Percentiles rank a stretch among this genome's conserved stretches.
phyloP scores from a whole-genome alignment of 192 early-diverging fungal species.

The Coemansia umbellata region DNA sequence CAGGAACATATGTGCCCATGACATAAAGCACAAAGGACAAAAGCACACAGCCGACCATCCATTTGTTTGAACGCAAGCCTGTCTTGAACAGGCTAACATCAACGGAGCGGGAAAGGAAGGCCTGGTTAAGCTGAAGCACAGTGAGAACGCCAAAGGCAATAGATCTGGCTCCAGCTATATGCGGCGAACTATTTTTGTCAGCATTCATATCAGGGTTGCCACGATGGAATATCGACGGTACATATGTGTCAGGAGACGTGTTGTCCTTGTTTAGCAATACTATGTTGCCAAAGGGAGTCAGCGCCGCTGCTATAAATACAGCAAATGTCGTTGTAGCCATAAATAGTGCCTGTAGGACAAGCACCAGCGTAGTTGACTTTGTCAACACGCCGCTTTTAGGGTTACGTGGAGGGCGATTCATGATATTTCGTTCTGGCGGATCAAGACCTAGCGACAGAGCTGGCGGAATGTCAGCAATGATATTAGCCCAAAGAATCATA shows the following conservation, averaged over 20 bases:
- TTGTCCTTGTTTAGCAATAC: slow-evolving; percentile 21
- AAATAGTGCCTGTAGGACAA: slow-evolving; percentile 70
- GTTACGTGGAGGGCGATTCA: slow-evolving; percentile 77
- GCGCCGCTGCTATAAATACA: slow-evolving; percentile 56
- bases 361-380: slow-evolving; percentile 54
- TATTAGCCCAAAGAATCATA: slow-evolving; percentile 96
- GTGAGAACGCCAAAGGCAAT: slow-evolving; percentile 79
- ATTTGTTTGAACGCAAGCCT: slow-evolving; percentile 71
- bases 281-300: slow-evolving; percentile 39
- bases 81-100: slow-evolving; percentile 68
- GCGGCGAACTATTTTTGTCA: slow-evolving; percentile 34
- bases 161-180: slow-evolving; percentile 46
- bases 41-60: slow-evolving; percentile 75
- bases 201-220: slow-evolving; percentile 46
- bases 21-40: slow-evolving; percentile 68
- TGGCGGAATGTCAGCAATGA: slow-evolving; percentile 96
- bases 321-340: slow-evolving; percentile 64
- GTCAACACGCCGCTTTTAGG: slow-evolving; percentile 74
- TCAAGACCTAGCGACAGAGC: slow-evolving; percentile 93
- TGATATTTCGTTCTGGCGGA: slow-evolving; percentile 77
- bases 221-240: slow-evolving; percentile 42
- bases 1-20: slow-evolving; percentile 76
- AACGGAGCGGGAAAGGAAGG: slow-evolving; percentile 78
- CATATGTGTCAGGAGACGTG: slow-evolving; percentile 24
- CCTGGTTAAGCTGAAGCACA: slow-evolving; percentile 82